phyloP scores from a whole-genome alignment of 441 rosid genomes.

The Pelargonium myrrhifolium region DNA sequence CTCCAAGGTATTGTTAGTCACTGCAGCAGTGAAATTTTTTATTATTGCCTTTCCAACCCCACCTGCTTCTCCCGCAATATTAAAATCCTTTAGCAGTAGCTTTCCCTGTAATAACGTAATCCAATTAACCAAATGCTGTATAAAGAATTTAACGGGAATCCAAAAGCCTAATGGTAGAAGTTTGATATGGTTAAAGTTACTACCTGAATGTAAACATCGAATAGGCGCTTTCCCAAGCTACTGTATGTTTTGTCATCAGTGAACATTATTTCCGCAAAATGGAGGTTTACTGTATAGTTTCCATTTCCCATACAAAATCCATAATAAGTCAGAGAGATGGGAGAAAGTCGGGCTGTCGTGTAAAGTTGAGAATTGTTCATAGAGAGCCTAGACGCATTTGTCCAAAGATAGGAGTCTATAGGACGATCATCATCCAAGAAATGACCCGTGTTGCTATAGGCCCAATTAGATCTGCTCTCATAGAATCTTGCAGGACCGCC shows the following conservation, averaged over 20 bases:
- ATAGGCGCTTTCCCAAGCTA: conserved; percentile 47
- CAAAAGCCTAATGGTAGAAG: neutral
- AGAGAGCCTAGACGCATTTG: conserved; percentile 17
- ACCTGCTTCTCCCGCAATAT: conserved; percentile 40
- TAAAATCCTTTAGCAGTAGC: conserved; percentile 31
- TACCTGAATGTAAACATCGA: conserved; percentile 59
- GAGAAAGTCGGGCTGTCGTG: conserved; percentile 37
- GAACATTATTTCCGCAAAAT: conserved; percentile 54
- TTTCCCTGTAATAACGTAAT: conserved; percentile 23
- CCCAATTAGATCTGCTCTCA: conserved; percentile 30
- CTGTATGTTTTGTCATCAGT: conserved; percentile 14
- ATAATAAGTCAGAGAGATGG: too few species aligned
- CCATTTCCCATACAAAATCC: conserved; percentile 42
- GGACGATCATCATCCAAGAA: conserved; percentile 34
- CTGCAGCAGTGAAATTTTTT: conserved; percentile 22
- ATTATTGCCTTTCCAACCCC: conserved; percentile 30
- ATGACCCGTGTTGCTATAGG: conserved; percentile 42
- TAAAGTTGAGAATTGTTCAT: conserved; percentile 30
- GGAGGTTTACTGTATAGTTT: conserved; percentile 44
- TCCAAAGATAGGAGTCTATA: neutral
- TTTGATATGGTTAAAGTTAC: neutral
- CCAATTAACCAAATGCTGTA: neutral
- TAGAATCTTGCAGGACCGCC: conserved; percentile 19
- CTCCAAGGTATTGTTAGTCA: conserved; percentile 33
- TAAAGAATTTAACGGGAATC: neutral